Evolutionary conservation across 2,329 filamentous ascomycete species (phyloP).

Genomic region (Alternaria conjuncta): DNA sequence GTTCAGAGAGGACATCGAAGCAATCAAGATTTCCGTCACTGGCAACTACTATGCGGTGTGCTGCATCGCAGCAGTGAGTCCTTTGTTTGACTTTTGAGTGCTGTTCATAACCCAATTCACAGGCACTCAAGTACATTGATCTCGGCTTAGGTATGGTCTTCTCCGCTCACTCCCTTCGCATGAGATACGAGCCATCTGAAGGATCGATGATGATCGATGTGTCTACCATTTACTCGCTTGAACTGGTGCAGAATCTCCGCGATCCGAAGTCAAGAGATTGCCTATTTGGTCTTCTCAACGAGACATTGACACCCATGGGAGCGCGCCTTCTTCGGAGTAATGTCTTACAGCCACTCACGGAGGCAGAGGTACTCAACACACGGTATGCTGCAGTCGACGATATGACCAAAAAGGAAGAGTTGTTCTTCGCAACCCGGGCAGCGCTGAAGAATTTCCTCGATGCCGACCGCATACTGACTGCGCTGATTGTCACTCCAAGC

Average conservation of each 20-base stretch:
- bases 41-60: slow-evolving; percentile 89
- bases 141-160: slow-evolving; percentile 72
- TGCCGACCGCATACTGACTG: slow-evolving; percentile 78
- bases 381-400: slow-evolving; percentile 87
- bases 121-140: slow-evolving; percentile 85
- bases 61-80: slow-evolving; percentile 80
- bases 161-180: slow-evolving; percentile 77
- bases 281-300: slow-evolving; percentile 83
- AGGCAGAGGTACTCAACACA: slow-evolving; percentile 68
- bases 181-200: slow-evolving; percentile 86
- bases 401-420: slow-evolving; percentile 78
- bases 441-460: slow-evolving; percentile 79
- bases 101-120: slow-evolving; percentile 9
- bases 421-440: slow-evolving; percentile 78
- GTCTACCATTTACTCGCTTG: slow-evolving; percentile 83
- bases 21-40: slow-evolving; percentile 77
- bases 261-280: slow-evolving; percentile 80
- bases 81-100: slow-evolving; percentile 55
- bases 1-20: slow-evolving; percentile 78
- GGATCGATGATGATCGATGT: slow-evolving; percentile 96
- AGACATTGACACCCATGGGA: slow-evolving; percentile 89
- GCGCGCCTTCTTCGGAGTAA: slow-evolving; percentile 81
- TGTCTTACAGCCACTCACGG: slow-evolving; percentile 86
- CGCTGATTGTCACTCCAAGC: slow-evolving; percentile 76
- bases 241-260: slow-evolving; percentile 87